Evolutionary conservation across 2,329 filamentous ascomycete genomes (phyloP), one percentile per base, ranked within the genome.

Genomic region (Mycosphaerella sp.): DNA sequence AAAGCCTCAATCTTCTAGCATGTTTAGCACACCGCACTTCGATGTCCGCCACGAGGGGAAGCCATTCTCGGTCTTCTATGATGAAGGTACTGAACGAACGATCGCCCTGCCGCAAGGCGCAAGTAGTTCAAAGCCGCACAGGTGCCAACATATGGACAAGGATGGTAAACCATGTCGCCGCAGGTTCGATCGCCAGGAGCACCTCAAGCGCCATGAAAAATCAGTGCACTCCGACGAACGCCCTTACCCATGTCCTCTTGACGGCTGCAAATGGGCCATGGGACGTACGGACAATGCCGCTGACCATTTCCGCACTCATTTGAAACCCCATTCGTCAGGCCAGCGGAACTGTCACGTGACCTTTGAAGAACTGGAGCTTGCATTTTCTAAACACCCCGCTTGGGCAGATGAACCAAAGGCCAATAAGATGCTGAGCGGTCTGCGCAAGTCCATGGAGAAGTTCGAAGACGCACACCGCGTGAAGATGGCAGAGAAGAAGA

Each of bases 231-330:
- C 52, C 13, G 40, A 44, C 7, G 46, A 50, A 12, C 52, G 59
- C 2, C 16, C 36, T 2, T 67, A 58, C 37, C 50, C 54, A 0
- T 67, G 64, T 45, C 60, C 61, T 9, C 50, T 66, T 0, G 42
- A 49, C 0, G 30, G 40, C 1, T 67, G 65, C 43, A 46, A 53
- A 0, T 44, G 46, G 27, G 30, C 41, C 0, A 64, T 65, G 28
- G 42, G 49, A n/a, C 56, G 65, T 4, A 50, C 60, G 2, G 65
- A 67, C 54, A 67, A 67, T 30, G 59, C 62, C 2, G 41, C 54
- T 5, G 64, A 67, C 25, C 65, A 67, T 35, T 64, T 64, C 58
- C 63, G 61, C 46, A 66, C 63, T 0, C 65, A 67, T 40, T 54
- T 67, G 9, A 50, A 51, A 25, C 7, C 17, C 1, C 49, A 40